phyloP scores from a whole-genome alignment of 345 rosid species.

The Brassica rapa region DNA sequence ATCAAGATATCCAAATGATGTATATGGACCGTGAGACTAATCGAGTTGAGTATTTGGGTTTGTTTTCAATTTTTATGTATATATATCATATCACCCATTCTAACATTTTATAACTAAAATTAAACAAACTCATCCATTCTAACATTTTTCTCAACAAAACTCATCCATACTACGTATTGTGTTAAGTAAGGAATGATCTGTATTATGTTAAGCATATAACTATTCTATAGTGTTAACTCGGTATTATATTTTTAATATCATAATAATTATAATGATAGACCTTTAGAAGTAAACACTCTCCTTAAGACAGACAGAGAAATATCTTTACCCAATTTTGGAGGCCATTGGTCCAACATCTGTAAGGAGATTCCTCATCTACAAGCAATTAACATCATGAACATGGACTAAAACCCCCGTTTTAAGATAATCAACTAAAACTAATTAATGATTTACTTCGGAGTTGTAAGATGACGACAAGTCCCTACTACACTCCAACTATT shows the following conservation, averaged over 20 bases:
- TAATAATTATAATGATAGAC: background rate
- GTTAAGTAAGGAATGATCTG: background rate
- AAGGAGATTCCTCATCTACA: constrained; percentile 29
- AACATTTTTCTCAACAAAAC: background rate
- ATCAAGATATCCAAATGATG: background rate
- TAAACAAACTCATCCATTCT: background rate
- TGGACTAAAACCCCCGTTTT: background rate
- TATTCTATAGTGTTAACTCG: background rate
- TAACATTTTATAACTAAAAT: background rate
- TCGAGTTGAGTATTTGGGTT: background rate
- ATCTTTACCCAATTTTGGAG: constrained; percentile 15
- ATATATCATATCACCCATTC: background rate
- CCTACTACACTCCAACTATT: constrained; percentile 12
- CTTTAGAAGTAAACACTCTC: constrained; percentile 7
- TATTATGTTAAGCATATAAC: background rate
- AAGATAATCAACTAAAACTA: constrained; percentile 16
- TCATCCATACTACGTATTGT: background rate
- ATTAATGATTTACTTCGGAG: constrained; percentile 25
- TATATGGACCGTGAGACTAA: background rate
- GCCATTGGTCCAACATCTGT: constrained; percentile 24
- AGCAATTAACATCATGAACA: constrained; percentile 26
- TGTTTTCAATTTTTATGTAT: background rate
- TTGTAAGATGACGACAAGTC: constrained; percentile 24
- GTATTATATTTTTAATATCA: background rate
- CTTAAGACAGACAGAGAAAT: background rate